Percentiles rank a stretch among this genome's conserved stretches.
These are phyloP conservation scores for Iris pallida DNA, from an alignment of 116 monocot genomes.

Conservation along the genomic window DNA sequence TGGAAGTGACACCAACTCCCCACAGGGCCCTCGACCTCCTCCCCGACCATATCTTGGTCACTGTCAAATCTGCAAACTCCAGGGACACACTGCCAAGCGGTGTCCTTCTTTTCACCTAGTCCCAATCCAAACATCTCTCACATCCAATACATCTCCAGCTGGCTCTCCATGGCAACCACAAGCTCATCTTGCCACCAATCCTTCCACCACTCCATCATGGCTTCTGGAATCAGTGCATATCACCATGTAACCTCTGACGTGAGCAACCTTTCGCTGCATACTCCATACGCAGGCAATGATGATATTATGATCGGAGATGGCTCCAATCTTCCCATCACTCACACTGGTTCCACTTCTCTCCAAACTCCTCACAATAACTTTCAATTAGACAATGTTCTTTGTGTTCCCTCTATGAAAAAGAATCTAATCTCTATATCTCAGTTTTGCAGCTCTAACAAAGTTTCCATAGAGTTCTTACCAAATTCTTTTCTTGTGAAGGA, in stretches of 20 bases:
- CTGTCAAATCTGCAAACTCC: not conserved
- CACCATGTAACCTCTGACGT: slow-evolving; percentile 6
- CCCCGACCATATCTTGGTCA: not conserved
- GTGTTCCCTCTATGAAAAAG: not conserved
- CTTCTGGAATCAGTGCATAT: not conserved
- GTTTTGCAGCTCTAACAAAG: not conserved
- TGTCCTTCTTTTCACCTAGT: not conserved
- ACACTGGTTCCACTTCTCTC: not conserved
- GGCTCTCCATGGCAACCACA: not conserved
- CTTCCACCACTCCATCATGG: not conserved
- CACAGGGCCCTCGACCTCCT: not conserved
- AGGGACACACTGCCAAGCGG: not conserved
- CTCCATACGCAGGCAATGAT: not conserved
- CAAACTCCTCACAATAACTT: not conserved
- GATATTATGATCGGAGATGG: slow-evolving; percentile 4
- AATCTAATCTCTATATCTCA: slow-evolving; percentile 1
- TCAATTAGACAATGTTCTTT: slow-evolving; percentile 10
- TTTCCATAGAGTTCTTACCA: not conserved
- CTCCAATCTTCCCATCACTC: not conserved
- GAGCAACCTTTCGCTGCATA: not conserved
- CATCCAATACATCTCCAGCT: not conserved
- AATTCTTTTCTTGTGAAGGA: not conserved
- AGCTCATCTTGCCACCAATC: not conserved
- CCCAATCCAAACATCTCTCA: not conserved
- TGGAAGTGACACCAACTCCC: too few species aligned